Evolutionary conservation across 495 filamentous ascomycete genomes (phyloP), one percentile per base, ranked within the genome.

Genomic region (Hypoxylon cercidicola): DNA sequence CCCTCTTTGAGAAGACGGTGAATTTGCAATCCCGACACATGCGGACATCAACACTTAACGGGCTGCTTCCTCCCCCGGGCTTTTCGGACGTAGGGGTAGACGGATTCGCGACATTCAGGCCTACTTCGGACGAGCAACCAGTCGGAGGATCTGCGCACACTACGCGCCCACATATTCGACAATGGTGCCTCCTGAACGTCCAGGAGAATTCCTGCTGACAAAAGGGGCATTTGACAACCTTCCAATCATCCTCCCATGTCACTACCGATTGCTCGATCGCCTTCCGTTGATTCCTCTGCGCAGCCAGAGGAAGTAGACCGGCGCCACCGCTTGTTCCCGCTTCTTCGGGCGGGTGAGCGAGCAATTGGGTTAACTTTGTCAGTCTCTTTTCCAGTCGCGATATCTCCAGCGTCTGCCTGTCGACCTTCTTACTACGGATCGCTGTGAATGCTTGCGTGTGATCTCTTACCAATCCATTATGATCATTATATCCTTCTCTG

Each of bases 161-260:
- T 0, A 99, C 92, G 54, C 87, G 84, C 30, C 95, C 95, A 68
- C 95, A 99, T 73, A 96, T 86, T 53, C 95, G 86, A 74, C 95
- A 99, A 73, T 99, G 95, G 73, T 98, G 96, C 56, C 95, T 83
- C 70, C 95, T 85, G 66, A 96, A 93, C 1, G 91, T 87, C 80
- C 96, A 97, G 21, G 84, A 87, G 75, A 99, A 99, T 52, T 96
- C 92, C 68, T 98, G 95, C 67, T 93, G 89, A 68, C 95, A 99
- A 67, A 96, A 95, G 2, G 95, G 96, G 63, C 95, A 99, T 45
- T 86, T 87, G 4, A 81, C 51, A 18, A 99, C 93, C 43, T 78
- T 85, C 0, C 89, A 82, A 77, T 98, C 96, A 46, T 98, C 95
- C 73, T 99, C 90, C 95, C 95, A 99, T 12, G 88, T 89, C 15